Conservation (phyloP, 2,329 filamentous ascomycete species). For the Furcasterigmium sp. region DNA sequence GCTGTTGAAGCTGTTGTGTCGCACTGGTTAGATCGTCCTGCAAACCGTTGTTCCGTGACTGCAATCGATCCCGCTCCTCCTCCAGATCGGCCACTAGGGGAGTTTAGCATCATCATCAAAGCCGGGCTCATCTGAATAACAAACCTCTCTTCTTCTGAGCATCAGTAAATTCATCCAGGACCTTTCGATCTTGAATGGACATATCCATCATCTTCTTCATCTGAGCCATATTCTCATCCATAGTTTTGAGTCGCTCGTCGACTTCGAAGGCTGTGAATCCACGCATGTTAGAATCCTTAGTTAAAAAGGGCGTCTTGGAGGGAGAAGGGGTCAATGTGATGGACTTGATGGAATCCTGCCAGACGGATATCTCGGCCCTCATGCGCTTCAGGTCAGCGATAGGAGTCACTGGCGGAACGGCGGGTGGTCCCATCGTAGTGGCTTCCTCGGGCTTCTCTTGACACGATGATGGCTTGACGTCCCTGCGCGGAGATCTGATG, state of each 20-base stretch:
- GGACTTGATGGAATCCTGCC: conserved; percentile 20
- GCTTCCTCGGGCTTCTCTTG: not conserved
- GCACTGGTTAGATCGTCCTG: conserved; percentile 56
- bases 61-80: conserved; percentile 37
- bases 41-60: conserved; percentile 42
- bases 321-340: conserved; percentile 35
- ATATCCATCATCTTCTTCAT: conserved; percentile 69
- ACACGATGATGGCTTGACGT: not conserved
- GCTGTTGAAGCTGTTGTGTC: conserved; percentile 29
- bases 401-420: not conserved
- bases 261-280: conserved; percentile 70
- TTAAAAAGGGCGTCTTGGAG: conserved; percentile 52
- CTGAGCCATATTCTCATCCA: conserved; percentile 68
- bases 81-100: conserved; percentile 44
- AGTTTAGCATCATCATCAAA: conserved; percentile 12
- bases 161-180: conserved; percentile 68
- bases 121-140: too few relatives aligned
- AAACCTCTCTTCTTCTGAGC: conserved; percentile 71
- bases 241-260: conserved; percentile 66
- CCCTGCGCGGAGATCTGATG: not conserved
- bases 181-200: conserved; percentile 61
- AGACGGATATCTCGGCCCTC: conserved; percentile 13
- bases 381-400: conserved; percentile 8
- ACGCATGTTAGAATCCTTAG: conserved; percentile 67
- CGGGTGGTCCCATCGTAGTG: not conserved